Evolutionary conservation across 352 stramenopile species (phyloP), one percentile per base, ranked within the genome.

Genomic region (Aphanomyces astaci): DNA sequence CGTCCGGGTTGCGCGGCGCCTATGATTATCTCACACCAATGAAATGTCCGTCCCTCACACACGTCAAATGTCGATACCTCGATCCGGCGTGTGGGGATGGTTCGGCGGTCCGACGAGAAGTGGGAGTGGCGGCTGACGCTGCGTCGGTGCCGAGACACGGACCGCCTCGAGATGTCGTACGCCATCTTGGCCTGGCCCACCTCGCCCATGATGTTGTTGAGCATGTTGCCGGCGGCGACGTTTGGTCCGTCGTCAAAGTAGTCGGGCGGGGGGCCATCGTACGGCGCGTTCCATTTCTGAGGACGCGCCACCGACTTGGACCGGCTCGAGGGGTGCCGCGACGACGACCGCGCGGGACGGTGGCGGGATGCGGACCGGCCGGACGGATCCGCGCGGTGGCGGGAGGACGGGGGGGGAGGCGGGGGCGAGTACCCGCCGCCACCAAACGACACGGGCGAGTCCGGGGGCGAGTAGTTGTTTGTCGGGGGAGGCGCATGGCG

Each of bases 361-460:
- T 39, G 51, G 27, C 48, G n/a, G n/a, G 27, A 25, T n/a, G 22
- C n/a, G 51, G 4, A 40, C 33, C 17, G 15, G 30, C 10, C 27
- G 10, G 48, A 31, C n/a, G 10, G n/a, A 49, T 31, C 22, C 48
- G n/a, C 48, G n/a, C 27, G 48, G 48, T 31, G 45, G 33, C 28
- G 27, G 39, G 2, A 19, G n/a, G 25, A 15, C 15, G 13, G 27
- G 27, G 55, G 17, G 53, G 17, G 17, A 9, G 33, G 9, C 4
- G 60, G 60, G 0, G 60, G 60, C 10, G 60, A 66, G 24, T 22
- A 39, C 4, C 33, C 59, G 15, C 43, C 43, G 33, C 59, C 59
- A 28, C 40, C 59, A 66, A 66, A 66, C 19, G 33, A 46, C 40
- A 27, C 13, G 4, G 59, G 59, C 40, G 43, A 51, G 28, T 56